Evolutionary conservation across 2,329 filamentous ascomycete genomes (phyloP).

Genomic region (Aspergillus sp.): DNA sequence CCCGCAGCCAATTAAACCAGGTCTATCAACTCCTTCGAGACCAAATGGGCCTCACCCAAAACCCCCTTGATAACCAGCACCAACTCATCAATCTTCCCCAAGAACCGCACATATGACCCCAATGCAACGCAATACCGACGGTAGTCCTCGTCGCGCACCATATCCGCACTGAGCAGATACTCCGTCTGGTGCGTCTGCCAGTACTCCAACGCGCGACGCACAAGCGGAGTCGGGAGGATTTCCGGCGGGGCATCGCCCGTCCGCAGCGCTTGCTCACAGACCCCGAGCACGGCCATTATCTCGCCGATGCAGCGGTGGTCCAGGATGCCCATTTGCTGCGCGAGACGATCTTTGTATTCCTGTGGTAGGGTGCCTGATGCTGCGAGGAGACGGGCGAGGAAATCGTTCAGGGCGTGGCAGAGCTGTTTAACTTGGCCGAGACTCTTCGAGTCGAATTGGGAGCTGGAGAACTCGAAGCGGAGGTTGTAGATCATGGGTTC

Average conservation of each 20-base stretch:
- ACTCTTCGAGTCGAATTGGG: conserved; percentile 36
- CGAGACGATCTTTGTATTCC: conserved; percentile 43
- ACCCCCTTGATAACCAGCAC: conserved; percentile 46
- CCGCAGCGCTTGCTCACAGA: conserved; percentile 49
- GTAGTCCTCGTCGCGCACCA: conserved; percentile 45
- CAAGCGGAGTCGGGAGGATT: conserved; percentile 48
- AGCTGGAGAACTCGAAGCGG: conserved; percentile 40
- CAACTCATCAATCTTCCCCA: conserved; percentile 47
- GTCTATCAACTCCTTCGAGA: conserved; percentile 16
- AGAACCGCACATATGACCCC: conserved; percentile 46
- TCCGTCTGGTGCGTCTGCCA: conserved; percentile 22
- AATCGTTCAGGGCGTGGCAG: conserved; percentile 32
- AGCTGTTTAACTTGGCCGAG: conserved; percentile 33
- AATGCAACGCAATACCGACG: conserved; percentile 50
- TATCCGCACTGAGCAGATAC: conserved; percentile 27
- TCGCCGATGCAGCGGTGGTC: conserved; percentile 50
- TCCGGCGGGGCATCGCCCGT: conserved; percentile 51
- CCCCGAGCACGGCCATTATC: conserved; percentile 51
- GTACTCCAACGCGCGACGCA: conserved; percentile 36
- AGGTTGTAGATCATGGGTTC: conserved; percentile 35
- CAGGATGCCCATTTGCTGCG: conserved; percentile 39
- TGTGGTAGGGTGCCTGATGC: conserved; percentile 36
- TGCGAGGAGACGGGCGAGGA: conserved; percentile 37
- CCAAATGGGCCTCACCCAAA: conserved; percentile 44
- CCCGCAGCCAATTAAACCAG: too few species aligned